Base-by-base conservation (phyloP, 352 stramenopile species). In the Phytophthora constricta region DNA sequence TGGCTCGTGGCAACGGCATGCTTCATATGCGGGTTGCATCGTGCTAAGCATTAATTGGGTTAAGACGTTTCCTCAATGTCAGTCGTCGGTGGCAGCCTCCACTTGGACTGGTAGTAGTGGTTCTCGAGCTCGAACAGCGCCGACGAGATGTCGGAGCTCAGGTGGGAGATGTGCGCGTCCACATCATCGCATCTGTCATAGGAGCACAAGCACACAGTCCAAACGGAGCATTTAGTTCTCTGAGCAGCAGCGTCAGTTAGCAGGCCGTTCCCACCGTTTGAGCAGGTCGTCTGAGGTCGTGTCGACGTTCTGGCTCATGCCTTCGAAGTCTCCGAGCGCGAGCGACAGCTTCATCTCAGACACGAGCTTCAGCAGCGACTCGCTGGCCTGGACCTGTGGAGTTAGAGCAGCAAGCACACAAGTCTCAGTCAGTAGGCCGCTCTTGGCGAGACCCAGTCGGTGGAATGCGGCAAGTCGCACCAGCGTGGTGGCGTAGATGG, bases 291-390 rank as follows among this genome's bases (percentile, higher is more conserved):
- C 84, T 48, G 77, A 77, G 9, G 80, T 91, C 39, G 79, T 66
- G 64, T 95, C 86, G 3, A 93, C 79, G n/a, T 82, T 91, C 69
- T 93, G 85, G 59, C 89, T 95, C 84, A 93, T 95, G 60, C 84
- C 85, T 69, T 95, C 86, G 52, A 95, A 95, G 63, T 93, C 86
- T 5, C 86, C 84, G 4, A 95, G 72, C 31, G 85, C 86, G 16
- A 95, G 72, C 13, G 82, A 88, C 45, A 95, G 62, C 71, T 95
- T 95, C 72, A 95, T 87, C 65, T 95, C 86, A 17, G 86, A 85
- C 37, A 95, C 80, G 42, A 93, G 79, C 41, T 92, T 92, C 19
- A 95, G 73, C 50, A 95, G 74, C 33, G 84, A 89, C 62, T 95
- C 86, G 60, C 83, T 91, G 16, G 86, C 86, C 65, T 95, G 86